A percentile compares a stretch with the other conserved stretches of the same genome.
Evolutionary conservation across 495 filamentous ascomycete species (phyloP).

Genomic region (Aspergillus biplanus): DNA sequence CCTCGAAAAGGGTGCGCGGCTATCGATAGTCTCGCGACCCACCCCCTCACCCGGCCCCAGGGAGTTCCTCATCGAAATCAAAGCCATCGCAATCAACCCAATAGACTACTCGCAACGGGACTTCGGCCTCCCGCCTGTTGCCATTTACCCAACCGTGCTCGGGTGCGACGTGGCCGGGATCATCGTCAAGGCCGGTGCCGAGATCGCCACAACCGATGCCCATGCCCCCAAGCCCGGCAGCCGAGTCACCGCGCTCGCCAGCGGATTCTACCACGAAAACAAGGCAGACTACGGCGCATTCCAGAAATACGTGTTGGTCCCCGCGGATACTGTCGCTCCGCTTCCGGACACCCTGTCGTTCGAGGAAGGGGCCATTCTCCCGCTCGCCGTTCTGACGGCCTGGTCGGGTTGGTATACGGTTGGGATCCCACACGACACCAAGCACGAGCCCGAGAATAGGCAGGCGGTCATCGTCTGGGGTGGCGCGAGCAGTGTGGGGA

Average conservation of each 20-base stretch:
- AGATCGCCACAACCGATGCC: conserved; percentile 27
- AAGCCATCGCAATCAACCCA: conserved; percentile 49
- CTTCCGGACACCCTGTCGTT: conserved; percentile 43
- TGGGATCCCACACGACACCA: conserved; percentile 36
- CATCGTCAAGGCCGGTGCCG: conserved; percentile 39
- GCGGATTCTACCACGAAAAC: conserved; percentile 33
- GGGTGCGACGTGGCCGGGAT: conserved; percentile 47
- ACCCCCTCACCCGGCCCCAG: conserved; percentile 9
- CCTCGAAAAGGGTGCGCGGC: neutral
- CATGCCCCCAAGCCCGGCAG: conserved; percentile 37
- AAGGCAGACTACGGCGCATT: conserved; percentile 44
- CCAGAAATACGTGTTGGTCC: conserved; percentile 39
- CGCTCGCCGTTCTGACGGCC: conserved; percentile 39
- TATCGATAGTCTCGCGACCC: neutral
- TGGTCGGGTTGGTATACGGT: conserved; percentile 30
- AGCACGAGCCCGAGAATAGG: conserved; percentile 31
- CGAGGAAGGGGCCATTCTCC: conserved; percentile 44
- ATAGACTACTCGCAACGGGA: conserved; percentile 42
- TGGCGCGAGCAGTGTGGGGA: conserved; percentile 49
- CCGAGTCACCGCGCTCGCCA: conserved; percentile 38
- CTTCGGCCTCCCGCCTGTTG: conserved; percentile 31
- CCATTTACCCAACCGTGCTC: conserved; percentile 42
- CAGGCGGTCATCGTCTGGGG: conserved; percentile 54
- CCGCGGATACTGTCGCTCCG: conserved; percentile 24
- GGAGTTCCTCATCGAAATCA: conserved; percentile 13